Evolutionary conservation across 345 rosid species (phyloP).

Genomic region (Gossypium longicalyx): DNA sequence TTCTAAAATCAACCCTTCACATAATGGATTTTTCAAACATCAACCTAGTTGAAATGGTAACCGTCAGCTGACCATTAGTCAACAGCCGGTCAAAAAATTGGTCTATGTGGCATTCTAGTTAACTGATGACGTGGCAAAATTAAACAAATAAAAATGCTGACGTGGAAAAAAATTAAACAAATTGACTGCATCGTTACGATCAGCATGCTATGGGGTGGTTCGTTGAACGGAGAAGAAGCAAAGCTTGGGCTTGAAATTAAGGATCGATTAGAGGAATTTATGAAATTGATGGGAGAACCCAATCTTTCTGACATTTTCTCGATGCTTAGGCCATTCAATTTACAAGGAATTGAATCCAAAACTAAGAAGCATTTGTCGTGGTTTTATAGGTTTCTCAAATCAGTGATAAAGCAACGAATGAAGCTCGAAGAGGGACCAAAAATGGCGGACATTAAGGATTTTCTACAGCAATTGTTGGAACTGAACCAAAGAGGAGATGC

Average conservation of each 20-base stretch:
- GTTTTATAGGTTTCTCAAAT: background rate
- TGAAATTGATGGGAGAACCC: slow-evolving; percentile 34
- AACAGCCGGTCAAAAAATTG: too few relatives aligned
- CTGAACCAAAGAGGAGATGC: background rate
- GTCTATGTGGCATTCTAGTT: too few relatives aligned
- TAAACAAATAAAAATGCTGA: too few relatives aligned
- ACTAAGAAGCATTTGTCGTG: background rate
- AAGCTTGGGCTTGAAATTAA: background rate
- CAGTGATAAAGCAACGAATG: background rate
- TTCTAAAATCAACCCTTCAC: too few relatives aligned
- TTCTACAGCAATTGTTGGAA: slow-evolving; percentile 8
- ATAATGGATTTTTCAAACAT: too few relatives aligned
- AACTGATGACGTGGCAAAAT: too few relatives aligned
- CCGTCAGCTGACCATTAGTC: too few relatives aligned
- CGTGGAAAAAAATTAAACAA: too few relatives aligned
- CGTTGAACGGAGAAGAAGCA: background rate
- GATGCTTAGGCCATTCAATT: slow-evolving; percentile 40
- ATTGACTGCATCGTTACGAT: background rate
- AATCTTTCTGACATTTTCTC: slow-evolving; percentile 53
- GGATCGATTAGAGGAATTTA: slow-evolving; percentile 22
- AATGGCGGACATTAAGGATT: background rate
- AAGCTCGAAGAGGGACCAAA: background rate
- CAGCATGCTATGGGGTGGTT: slow-evolving; percentile 7
- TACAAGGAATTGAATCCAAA: slow-evolving; percentile 42
- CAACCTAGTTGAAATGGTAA: too few relatives aligned